These are phyloP conservation scores for Sindora glabra DNA, from an alignment of 306 rosid genomes.

Conservation along the genomic window DNA sequence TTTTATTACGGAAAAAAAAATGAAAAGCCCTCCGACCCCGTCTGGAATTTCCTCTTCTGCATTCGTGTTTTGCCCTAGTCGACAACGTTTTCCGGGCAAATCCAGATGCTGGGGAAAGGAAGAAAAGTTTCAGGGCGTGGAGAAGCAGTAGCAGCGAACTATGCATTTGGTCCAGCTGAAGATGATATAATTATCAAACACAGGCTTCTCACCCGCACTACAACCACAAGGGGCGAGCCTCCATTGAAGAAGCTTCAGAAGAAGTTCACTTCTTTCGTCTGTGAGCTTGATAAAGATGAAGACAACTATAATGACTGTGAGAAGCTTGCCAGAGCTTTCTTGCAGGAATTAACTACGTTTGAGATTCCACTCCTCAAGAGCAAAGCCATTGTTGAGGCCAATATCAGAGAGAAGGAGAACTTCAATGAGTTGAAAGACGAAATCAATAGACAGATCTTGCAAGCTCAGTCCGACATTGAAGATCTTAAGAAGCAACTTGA, in stretches of 20 bases:
- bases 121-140: conserved; percentile 69
- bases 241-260: conserved; percentile 94
- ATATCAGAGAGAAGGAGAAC: conserved; percentile 78
- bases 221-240: conserved; percentile 93
- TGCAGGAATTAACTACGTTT: conserved; percentile 76
- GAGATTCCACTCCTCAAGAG: conserved; percentile 89
- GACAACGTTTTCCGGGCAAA: neutral
- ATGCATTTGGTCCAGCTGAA: conserved; percentile 58
- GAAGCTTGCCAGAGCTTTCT: no score
- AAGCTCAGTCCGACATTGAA: conserved; percentile 71
- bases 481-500: conserved; percentile 63
- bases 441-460: conserved; percentile 60
- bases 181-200: conserved; percentile 79
- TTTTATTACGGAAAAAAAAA: no score
- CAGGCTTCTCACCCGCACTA: conserved; percentile 89
- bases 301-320: no score
- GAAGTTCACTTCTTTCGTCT: conserved; percentile 75
- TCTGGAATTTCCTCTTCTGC: no score
- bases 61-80: no score
- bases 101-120: conserved; percentile 60
- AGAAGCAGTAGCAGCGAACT: conserved; percentile 62
- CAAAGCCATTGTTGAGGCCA: conserved; percentile 75
- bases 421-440: conserved; percentile 80
- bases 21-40: no score
- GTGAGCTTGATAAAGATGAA: no score